These are phyloP conservation scores for Backusella tarrabulga DNA, from an alignment of 192 early-diverging fungal genomes.

Conservation along the genomic window DNA sequence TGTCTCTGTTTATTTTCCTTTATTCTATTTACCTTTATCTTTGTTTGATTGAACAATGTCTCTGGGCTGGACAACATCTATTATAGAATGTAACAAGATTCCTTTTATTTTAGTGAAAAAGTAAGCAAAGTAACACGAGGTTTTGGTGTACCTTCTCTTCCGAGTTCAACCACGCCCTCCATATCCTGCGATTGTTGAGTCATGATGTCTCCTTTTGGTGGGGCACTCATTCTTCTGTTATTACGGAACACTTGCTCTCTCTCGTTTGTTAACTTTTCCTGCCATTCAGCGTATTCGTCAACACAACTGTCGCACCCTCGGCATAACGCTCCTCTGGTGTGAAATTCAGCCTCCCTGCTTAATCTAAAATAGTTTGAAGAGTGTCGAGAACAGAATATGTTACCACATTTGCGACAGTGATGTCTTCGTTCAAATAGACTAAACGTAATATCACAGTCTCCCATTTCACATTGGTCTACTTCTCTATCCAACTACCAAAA, in stretches of 20 bases:
- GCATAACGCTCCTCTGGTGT: constrained; percentile 19
- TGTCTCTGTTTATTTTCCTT: background rate
- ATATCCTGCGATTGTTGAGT: constrained; percentile 26
- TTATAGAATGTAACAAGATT: background rate
- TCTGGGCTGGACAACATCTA: background rate
- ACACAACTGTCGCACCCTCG: constrained; percentile 33
- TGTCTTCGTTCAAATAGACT: constrained; percentile 38
- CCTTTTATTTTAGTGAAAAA: too few species aligned
- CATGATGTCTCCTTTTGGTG: constrained; percentile 19
- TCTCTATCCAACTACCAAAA: constrained; percentile 24
- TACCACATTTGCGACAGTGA: constrained; percentile 39
- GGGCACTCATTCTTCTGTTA: background rate
- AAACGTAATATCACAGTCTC: constrained; percentile 19
- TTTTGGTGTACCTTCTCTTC: constrained; percentile 20
- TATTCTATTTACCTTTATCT: background rate
- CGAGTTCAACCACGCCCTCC: constrained; percentile 26
- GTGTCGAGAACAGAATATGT: constrained; percentile 33
- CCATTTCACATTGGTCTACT: constrained; percentile 21
- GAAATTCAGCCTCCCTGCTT: constrained; percentile 23
- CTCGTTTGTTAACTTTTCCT: background rate
- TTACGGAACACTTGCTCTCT: background rate
- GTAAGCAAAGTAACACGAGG: background rate
- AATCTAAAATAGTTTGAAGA: constrained; percentile 36
- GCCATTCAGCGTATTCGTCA: constrained; percentile 13
- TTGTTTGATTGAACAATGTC: background rate